These are phyloP conservation scores for Hyphopichia fennica DNA, from an alignment of 1,139 yeast species.

Conservation along the genomic window DNA sequence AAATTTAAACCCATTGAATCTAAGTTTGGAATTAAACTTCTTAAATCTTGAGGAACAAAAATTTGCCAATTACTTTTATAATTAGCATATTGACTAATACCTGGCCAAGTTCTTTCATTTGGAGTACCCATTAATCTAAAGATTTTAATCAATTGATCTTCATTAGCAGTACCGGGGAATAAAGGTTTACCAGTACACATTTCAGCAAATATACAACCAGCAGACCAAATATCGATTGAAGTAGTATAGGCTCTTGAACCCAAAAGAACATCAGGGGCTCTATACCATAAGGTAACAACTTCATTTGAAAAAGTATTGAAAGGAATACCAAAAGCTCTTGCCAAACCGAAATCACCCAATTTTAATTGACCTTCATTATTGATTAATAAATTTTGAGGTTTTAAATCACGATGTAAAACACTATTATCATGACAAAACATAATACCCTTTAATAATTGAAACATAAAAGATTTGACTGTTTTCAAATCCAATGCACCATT, in stretches of 20 bases:
- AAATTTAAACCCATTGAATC: conserved; percentile 83
- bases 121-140: conserved; percentile 97
- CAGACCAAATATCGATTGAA: conserved; percentile 97
- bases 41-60: conserved; percentile 81
- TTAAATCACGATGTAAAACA: conserved; percentile 91
- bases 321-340: conserved; percentile 97
- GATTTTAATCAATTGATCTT: conserved; percentile 86
- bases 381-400: conserved; percentile 91
- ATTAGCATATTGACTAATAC: conserved; percentile 81
- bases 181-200: conserved; percentile 98
- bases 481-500: conserved; percentile 79
- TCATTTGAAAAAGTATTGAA: conserved; percentile 96
- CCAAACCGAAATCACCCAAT: conserved; percentile 96
- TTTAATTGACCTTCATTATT: conserved; percentile 87
- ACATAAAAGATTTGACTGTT: conserved; percentile 87
- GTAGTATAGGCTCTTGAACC: conserved; percentile 96
- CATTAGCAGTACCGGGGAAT: conserved; percentile 95
- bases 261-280: conserved; percentile 95
- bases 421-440: conserved; percentile 94
- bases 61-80: conserved; percentile 77
- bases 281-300: conserved; percentile 96
- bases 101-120: conserved; percentile 94
- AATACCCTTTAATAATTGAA: conserved; percentile 85
- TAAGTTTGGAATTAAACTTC: conserved; percentile 71
- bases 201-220: conserved; percentile 96